Evolutionary conservation across 345 rosid genomes (phyloP).

Genomic region (Xanthoceras sorbifolium): DNA sequence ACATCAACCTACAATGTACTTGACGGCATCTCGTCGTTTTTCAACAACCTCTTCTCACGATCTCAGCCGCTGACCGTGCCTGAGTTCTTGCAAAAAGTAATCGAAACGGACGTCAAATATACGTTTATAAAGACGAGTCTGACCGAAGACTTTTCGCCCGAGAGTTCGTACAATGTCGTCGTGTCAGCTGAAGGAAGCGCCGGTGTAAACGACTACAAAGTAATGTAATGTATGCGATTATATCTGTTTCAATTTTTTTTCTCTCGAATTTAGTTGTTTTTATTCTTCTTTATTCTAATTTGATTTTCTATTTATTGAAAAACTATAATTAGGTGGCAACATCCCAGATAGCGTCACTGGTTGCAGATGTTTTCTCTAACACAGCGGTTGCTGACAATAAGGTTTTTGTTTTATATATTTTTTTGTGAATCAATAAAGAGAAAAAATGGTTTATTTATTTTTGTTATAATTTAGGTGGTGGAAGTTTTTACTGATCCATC

Average conservation of each 20-base stretch:
- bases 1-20: slow-evolving; percentile 73
- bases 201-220: slow-evolving; percentile 79
- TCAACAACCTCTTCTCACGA: slow-evolving; percentile 69
- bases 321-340: slow-evolving; percentile 59
- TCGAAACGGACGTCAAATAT: slow-evolving; percentile 68
- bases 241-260: slow-evolving; percentile 31
- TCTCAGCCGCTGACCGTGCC: slow-evolving; percentile 56
- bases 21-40: slow-evolving; percentile 77
- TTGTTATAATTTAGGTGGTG: slow-evolving; percentile 60
- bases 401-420: slow-evolving; percentile 38
- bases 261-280: not conserved
- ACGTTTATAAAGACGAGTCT: slow-evolving; percentile 79
- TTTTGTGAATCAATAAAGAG: not conserved
- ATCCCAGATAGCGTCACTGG: slow-evolving; percentile 72
- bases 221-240: slow-evolving; percentile 96
- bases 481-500: slow-evolving; percentile 76
- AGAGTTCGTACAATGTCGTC: slow-evolving; percentile 77
- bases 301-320: slow-evolving; percentile 3
- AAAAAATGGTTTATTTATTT: not conserved
- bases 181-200: slow-evolving; percentile 72
- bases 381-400: slow-evolving; percentile 89
- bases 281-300: slow-evolving; percentile 6
- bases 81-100: slow-evolving; percentile 68
- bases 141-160: slow-evolving; percentile 78
- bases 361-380: slow-evolving; percentile 85